Conservation (phyloP, 495 filamentous ascomycete genomes). For the Penicillium manginii region DNA sequence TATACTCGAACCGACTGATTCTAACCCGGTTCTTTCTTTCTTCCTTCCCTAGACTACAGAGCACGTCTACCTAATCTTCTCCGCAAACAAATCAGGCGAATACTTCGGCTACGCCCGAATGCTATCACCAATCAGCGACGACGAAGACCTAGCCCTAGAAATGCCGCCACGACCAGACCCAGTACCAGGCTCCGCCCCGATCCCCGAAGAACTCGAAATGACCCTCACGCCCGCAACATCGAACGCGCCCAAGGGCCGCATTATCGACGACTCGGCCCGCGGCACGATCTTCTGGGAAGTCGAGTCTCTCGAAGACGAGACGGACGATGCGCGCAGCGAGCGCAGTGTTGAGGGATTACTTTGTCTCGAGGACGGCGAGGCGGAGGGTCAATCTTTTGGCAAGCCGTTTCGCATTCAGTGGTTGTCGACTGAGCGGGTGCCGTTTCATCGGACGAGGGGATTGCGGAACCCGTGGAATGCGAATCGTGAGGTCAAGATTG, state of each 20-base stretch:
- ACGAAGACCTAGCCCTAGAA: conserved; percentile 68
- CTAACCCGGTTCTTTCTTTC: conserved; percentile 1
- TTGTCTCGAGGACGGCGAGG: conserved; percentile 41
- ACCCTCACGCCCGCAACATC: conserved; percentile 81
- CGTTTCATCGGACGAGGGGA: conserved; percentile 89
- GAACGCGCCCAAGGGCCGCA: conserved; percentile 79
- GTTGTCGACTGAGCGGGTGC: conserved; percentile 82
- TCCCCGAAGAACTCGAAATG: conserved; percentile 51
- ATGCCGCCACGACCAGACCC: conserved; percentile 51
- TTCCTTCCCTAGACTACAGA: conserved; percentile 69
- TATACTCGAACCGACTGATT: conserved; percentile 10
- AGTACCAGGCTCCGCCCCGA: conserved; percentile 54
- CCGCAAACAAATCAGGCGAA: conserved; percentile 96
- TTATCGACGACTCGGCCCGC: conserved; percentile 90
- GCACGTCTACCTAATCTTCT: conserved; percentile 95
- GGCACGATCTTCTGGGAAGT: conserved; percentile 98
- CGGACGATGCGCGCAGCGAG: conserved; percentile 36
- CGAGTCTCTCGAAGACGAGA: conserved; percentile 59
- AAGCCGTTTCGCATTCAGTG: conserved; percentile 94
- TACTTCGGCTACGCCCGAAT: conserved; percentile 97
- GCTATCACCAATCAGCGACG: conserved; percentile 80
- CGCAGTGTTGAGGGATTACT: conserved; percentile 44
- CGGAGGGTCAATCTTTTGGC: conserved; percentile 71
- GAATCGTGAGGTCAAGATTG: conserved; percentile 95
- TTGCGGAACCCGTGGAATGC: conserved; percentile 96